Evolutionary conservation across 2,329 filamentous ascomycete genomes (phyloP), one percentile per base, ranked within the genome.

Genomic region (Graphium sp.): DNA sequence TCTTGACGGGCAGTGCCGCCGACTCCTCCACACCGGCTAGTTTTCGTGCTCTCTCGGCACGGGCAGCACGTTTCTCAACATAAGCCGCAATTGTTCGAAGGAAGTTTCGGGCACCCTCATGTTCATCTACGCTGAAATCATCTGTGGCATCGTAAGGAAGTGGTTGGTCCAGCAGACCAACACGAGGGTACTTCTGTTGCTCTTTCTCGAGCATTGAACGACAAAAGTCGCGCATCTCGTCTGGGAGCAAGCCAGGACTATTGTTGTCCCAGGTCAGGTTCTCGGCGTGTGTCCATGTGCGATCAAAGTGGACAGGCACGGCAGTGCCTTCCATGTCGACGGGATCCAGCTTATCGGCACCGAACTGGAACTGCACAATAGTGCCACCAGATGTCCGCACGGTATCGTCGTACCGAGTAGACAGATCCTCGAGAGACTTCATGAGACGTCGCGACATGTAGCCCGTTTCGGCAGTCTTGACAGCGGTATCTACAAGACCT

Each of bases 401-500:
- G 0, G 89, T 98, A 42, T 91, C 72, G 43, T 98, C 89, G 43
- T 98, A 98, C 42, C 84, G 74, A 1, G 81, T 83, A 1, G 85
- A 93, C 4, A 95, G 58, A 59, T 98, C 89, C 48, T 98, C 89
- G 27, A 98, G 56, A 4, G 83, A 93, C 54, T 98, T 98, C 87
- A 98, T 98, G 47, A 98, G 52, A 40, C 89, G 75, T 55, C 89
- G 76, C 37, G 87, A 95, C 89, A 98, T 98, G 56, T 98, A 98
- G 38, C 89, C 89, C 8, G 89, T 98, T 52, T 98, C 89, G 30
- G 89, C 89, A 30, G 89, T 98, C 60, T 98, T 98, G 56, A 95
- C 89, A 35, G 89, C 89, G 3, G 89, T 98, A 67, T 98, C 89
- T 45, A 98, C 85, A 39, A 98, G 60, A 71, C 89, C 89, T 70